phyloP scores from a whole-genome alignment of 1,284 basidiomycete species.

The Tremellales sp. region DNA sequence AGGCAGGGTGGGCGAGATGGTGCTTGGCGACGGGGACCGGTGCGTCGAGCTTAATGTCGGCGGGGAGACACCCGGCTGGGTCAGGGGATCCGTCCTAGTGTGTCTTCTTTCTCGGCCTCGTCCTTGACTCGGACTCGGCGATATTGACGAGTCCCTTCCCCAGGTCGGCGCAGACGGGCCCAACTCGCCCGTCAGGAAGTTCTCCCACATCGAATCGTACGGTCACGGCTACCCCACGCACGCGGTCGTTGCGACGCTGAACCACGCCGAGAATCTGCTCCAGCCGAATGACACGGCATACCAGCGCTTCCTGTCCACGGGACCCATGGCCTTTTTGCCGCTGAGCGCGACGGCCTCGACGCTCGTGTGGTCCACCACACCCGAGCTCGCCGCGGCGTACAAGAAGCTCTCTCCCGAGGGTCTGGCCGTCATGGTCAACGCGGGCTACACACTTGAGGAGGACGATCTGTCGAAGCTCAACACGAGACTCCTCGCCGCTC shows the following conservation, averaged over 20 bases:
- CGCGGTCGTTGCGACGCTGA: constrained; percentile 85
- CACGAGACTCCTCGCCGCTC: constrained; percentile 57
- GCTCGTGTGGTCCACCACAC: constrained; percentile 91
- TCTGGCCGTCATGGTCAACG: constrained; percentile 76
- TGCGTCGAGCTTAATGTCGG: too few relatives aligned
- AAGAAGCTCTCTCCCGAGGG: constrained; percentile 64
- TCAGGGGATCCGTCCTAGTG: neutral
- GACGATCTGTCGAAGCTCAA: constrained; percentile 68
- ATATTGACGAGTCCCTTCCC: neutral
- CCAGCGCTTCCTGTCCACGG: constrained; percentile 92
- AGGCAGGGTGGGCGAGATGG: too few relatives aligned
- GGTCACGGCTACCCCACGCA: constrained; percentile 91
- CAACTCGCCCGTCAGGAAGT: constrained; percentile 88
- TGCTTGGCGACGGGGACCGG: too few relatives aligned
- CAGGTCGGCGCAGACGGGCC: constrained; percentile 93
- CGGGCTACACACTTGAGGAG: constrained; percentile 83
- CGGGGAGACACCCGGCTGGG: too few relatives aligned
- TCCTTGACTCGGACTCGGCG: neutral
- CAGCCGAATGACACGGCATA: constrained; percentile 75
- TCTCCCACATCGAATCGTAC: constrained; percentile 79
- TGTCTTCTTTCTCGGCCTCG: neutral
- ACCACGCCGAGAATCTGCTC: constrained; percentile 56
- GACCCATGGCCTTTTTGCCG: constrained; percentile 92
- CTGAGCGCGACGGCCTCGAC: constrained; percentile 70
- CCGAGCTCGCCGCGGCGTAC: constrained; percentile 68